Evolutionary conservation across 495 filamentous ascomycete species (phyloP).

Genomic region (Neurospora sp.): DNA sequence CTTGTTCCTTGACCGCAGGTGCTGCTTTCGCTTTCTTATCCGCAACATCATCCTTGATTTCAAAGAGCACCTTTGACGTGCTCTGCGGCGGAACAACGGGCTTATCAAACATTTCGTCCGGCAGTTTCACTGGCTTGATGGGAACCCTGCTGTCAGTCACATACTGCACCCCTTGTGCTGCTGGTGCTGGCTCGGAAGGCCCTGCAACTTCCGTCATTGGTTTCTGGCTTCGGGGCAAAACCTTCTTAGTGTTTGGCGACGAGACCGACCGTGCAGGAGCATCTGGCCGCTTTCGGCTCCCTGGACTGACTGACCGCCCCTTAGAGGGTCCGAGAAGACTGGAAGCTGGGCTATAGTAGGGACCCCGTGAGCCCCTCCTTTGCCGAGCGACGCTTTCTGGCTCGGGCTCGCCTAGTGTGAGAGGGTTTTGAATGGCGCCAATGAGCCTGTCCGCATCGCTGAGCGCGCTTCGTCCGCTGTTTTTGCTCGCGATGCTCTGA

Average conservation of each 20-base stretch:
- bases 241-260: background rate
- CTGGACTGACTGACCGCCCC: conserved; percentile 13
- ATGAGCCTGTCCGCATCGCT: conserved; percentile 70
- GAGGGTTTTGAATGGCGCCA: conserved; percentile 59
- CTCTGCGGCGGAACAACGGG: conserved; percentile 6
- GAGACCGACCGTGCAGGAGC: conserved; percentile 6
- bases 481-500: conserved; percentile 39
- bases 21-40: background rate
- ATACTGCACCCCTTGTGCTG: conserved; percentile 13
- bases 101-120: conserved; percentile 25
- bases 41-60: conserved; percentile 13
- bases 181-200: background rate
- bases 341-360: conserved; percentile 6
- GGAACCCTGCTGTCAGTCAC: conserved; percentile 27
- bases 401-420: conserved; percentile 34
- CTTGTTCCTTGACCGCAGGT: background rate
- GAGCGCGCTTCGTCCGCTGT: conserved; percentile 43
- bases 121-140: conserved; percentile 29
- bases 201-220: background rate
- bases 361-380: conserved; percentile 5
- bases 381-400: conserved; percentile 8
- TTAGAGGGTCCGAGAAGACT: conserved; percentile 11
- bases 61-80: conserved; percentile 25
- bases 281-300: conserved; percentile 5
- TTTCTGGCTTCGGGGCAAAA: background rate